Percentiles rank a stretch among this genome's conserved stretches.
These are phyloP conservation scores for Mucor circinelloides DNA, from an alignment of 371 early-diverging fungal genomes.

Conservation along the genomic window DNA sequence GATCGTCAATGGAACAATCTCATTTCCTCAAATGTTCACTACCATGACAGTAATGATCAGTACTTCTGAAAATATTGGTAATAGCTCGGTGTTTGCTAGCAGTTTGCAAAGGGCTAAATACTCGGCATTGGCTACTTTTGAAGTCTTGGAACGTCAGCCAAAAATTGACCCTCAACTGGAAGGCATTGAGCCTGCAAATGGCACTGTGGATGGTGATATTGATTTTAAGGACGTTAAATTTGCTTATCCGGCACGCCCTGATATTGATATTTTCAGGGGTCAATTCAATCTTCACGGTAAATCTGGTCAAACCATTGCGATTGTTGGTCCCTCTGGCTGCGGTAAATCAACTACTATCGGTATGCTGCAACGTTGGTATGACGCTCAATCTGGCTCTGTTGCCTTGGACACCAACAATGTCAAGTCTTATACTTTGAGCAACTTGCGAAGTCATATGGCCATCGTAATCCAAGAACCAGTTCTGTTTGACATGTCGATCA, in stretches of 20 bases:
- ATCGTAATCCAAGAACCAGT: constrained; percentile 89
- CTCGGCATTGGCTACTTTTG: constrained; percentile 77
- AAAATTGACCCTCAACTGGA: constrained; percentile 69
- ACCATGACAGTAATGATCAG: constrained; percentile 73
- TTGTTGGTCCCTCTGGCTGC: constrained; percentile 87
- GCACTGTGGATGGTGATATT: constrained; percentile 53
- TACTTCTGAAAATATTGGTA: constrained; percentile 67
- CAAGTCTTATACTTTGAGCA: constrained; percentile 58
- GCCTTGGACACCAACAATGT: constrained; percentile 68
- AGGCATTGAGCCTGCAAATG: constrained; percentile 48
- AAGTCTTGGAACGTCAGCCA: constrained; percentile 70
- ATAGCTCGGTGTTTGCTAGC: constrained; percentile 51
- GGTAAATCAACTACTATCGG: constrained; percentile 87
- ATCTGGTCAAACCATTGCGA: constrained; percentile 78
- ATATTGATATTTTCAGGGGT: constrained; percentile 75
- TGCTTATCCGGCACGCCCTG: constrained; percentile 84
- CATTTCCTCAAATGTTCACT: constrained; percentile 49
- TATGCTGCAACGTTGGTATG: constrained; percentile 87
- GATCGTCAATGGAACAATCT: constrained; percentile 31
- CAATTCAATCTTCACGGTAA: constrained; percentile 67
- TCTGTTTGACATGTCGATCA: constrained; percentile 80
- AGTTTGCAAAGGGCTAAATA: constrained; percentile 74
- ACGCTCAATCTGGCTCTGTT: constrained; percentile 64
- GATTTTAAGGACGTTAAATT: constrained; percentile 65
- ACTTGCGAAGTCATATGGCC: constrained; percentile 73